Evolutionary conservation across 345 rosid species (phyloP).

Genomic region (Durio zibethinus): DNA sequence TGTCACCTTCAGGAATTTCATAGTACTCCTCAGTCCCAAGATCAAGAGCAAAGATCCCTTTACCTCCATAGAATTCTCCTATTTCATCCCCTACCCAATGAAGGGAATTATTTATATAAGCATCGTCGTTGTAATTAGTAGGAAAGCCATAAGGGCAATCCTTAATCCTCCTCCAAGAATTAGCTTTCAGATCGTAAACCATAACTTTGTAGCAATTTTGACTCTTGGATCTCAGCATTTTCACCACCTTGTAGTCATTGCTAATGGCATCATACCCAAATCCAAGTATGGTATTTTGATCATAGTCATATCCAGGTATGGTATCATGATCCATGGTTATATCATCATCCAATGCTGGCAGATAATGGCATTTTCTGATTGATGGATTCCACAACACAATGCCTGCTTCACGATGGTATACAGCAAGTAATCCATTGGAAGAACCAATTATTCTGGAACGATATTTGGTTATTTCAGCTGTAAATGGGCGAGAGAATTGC

Average conservation of each 20-base stretch:
- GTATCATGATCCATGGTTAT: not conserved
- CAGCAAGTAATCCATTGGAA: not conserved
- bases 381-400: not conserved
- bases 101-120: not conserved
- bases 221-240: not conserved
- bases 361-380: not conserved
- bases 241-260: not conserved
- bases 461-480: not conserved
- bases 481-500: not conserved
- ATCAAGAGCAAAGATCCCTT: not conserved
- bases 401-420: not conserved
- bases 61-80: no score
- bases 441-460: slow-evolving; percentile 1
- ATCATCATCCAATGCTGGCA: not conserved
- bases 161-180: not conserved
- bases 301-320: not conserved
- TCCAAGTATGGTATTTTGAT: not conserved
- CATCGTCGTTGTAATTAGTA: not conserved
- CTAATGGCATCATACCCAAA: not conserved
- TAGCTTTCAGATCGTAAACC: not conserved
- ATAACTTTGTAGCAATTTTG: not conserved
- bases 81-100: not conserved
- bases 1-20: not conserved
- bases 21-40: not conserved
- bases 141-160: not conserved